Evolutionary conservation across 2,329 filamentous ascomycete species (phyloP), one percentile per base, ranked within the genome.

Genomic region (Ilyonectria robusta): DNA sequence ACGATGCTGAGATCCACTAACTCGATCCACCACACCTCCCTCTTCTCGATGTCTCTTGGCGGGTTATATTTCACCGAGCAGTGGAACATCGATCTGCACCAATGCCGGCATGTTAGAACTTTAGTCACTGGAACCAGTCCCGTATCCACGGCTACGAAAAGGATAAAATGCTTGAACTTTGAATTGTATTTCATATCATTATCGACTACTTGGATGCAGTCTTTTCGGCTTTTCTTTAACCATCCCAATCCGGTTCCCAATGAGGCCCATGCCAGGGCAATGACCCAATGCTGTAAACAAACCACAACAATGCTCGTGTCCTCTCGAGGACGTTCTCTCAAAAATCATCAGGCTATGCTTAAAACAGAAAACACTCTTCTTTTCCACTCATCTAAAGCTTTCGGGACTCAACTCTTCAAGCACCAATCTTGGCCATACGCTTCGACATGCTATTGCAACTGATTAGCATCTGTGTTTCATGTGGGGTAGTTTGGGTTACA

Each of bases 361-460:
- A 44, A 72, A 72, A 67, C 17, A 53, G 26, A 61, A 59, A 37
- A 70, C 64, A 68, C 66, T 70, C 61, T 42, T 10, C 33, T 26
- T 67, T 65, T 53, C 69, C 68, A 58, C 33, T 23, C 69, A 67
- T 57, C 72, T 68, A 55, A 37, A 58, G 65, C n/a, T 44, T 66
- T 56, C 44, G 47, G 60, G 44, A 42, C 62, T 17, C 3, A 70
- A 58, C 60, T 59, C 42, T 59, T 62, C 69, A 75, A 65, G 68
- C 65, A 48, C 31, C 70, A 21, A 87, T 82, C 69, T 84, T 81
- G n/a, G 86, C 82, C 84, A 90, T 88, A 72, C 88, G 85, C 82
- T 87, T 90, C 23, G 89, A 89, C 90, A 92, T 92, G 78, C 89
- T 91, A 70, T 73, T 50, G 10, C 48, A 35, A 42, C 53, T 51